Percentiles rank a stretch among this genome's conserved stretches.
phyloP scores from a whole-genome alignment of 495 filamentous ascomycete species.

The Parachaetomium inaequale region DNA sequence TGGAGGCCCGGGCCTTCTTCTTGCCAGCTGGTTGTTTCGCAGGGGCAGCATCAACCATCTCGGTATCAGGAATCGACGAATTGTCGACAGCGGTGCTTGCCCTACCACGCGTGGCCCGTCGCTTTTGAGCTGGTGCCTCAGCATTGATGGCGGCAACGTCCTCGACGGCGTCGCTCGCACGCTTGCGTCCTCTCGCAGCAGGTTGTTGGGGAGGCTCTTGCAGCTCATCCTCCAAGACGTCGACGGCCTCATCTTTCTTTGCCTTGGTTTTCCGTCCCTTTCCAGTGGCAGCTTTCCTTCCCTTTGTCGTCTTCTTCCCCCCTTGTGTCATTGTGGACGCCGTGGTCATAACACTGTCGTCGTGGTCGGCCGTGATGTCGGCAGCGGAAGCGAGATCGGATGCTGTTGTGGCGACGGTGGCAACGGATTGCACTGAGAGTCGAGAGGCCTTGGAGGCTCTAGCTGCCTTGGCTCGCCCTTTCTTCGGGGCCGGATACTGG shows the following conservation, averaged over 20 bases:
- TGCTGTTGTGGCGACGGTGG: conserved; percentile 51
- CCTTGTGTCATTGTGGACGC: conserved; percentile 54
- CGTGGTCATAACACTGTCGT: conserved; percentile 65
- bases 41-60: conserved; percentile 34
- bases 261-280: conserved; percentile 50
- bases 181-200: conserved; percentile 56
- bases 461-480: conserved; percentile 50
- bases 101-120: conserved; percentile 57
- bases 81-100: conserved; percentile 27
- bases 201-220: conserved; percentile 38
- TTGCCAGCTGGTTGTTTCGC: conserved; percentile 27
- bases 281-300: conserved; percentile 30
- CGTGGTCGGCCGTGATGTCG: conserved; percentile 54
- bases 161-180: conserved; percentile 59
- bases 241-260: conserved; percentile 59
- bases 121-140: conserved; percentile 61
- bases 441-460: conserved; percentile 67
- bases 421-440: conserved; percentile 64
- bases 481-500: conserved; percentile 46
- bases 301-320: conserved; percentile 47
- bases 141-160: conserved; percentile 39
- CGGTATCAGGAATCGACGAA: conserved; percentile 30
- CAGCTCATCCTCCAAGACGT: conserved; percentile 44
- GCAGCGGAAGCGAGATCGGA: conserved; percentile 50
- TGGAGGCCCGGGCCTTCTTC: conserved; percentile 35